These are phyloP conservation scores for Microdochium paspali DNA, from an alignment of 2,329 filamentous ascomycete genomes.

Conservation along the genomic window DNA sequence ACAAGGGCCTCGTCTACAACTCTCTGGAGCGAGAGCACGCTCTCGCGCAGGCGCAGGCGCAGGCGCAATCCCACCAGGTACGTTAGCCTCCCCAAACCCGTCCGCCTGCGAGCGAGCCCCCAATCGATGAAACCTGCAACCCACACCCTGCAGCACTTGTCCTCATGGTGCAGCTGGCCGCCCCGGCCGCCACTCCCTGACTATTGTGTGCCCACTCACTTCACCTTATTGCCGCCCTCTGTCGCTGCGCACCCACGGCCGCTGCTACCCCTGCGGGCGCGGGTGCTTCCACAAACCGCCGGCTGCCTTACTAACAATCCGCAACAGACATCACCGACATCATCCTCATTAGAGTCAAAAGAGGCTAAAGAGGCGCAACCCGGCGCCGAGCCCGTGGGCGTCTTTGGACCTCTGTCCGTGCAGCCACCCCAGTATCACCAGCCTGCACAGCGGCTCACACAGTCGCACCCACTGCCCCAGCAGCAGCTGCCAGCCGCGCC, in stretches of 20 bases:
- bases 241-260: neutral
- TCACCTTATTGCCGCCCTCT: too few relatives aligned
- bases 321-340: neutral
- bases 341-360: too few relatives aligned
- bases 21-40: conserved; percentile 45
- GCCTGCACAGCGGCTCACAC: conserved; percentile 19
- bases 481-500: conserved; percentile 9
- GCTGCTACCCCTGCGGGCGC: neutral
- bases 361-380: conserved; percentile 4
- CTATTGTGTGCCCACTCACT: too few relatives aligned
- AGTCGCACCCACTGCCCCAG: conserved; percentile 25
- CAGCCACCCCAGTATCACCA: neutral
- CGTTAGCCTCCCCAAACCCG: conserved; percentile 5
- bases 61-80: conserved; percentile 36
- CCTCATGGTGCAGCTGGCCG: neutral
- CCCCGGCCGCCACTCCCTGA: neutral
- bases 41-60: neutral
- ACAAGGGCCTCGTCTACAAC: conserved; percentile 54
- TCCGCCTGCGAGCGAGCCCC: neutral
- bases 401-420: conserved; percentile 25
- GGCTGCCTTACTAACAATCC: neutral
- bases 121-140: conserved; percentile 3
- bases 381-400: conserved; percentile 23
- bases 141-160: neutral
- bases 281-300: neutral